Conservation (phyloP, 305 asterid species). For the Fraxinus floribunda region DNA sequence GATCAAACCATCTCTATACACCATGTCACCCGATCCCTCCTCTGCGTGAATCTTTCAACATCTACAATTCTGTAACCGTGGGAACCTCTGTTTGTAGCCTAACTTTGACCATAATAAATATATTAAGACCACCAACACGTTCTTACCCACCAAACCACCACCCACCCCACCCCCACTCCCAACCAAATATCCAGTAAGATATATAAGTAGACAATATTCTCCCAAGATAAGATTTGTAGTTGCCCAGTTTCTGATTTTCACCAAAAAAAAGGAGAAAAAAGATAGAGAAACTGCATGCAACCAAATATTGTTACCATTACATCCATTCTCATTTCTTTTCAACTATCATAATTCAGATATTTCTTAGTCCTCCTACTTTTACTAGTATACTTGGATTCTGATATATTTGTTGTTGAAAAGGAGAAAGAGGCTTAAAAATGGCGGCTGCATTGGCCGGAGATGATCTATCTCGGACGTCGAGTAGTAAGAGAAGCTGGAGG, state of each 20-base stretch:
- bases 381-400: background rate
- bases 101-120: constrained; percentile 28
- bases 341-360: background rate
- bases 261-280: background rate
- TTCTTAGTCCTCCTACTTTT: background rate
- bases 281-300: constrained; percentile 19
- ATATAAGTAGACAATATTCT: background rate
- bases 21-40: background rate
- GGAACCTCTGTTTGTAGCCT: constrained; percentile 18
- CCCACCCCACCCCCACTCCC: background rate
- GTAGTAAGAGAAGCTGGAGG: constrained; percentile 60
- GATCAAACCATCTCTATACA: background rate
- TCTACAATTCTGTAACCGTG: background rate
- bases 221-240: background rate
- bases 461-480: constrained; percentile 41
- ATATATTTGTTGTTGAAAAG: background rate
- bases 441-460: constrained; percentile 52
- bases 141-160: background rate
- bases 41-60: background rate
- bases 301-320: constrained; percentile 8
- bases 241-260: background rate
- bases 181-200: background rate
- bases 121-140: background rate
- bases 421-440: background rate
- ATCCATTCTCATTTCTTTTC: background rate